Conservation (phyloP, 768 basidiomycete species). For the Myochromella boudieri region DNA sequence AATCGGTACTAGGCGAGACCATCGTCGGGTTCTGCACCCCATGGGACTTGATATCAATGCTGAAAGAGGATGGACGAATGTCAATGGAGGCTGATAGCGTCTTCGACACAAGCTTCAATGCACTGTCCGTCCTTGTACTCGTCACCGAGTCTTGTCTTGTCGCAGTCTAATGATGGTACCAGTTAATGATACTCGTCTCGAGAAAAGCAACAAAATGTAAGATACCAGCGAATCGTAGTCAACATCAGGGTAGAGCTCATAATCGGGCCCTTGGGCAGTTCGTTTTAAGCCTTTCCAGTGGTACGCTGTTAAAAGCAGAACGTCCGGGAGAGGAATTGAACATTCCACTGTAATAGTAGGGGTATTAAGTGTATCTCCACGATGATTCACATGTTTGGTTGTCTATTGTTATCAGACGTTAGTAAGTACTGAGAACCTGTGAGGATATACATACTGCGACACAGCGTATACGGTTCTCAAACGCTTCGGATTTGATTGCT, state of each 20-base stretch:
- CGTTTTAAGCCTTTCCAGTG: conserved; percentile 27
- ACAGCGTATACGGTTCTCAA: conserved; percentile 24
- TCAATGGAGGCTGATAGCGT: conserved; percentile 27
- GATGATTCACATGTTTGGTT: conserved; percentile 28
- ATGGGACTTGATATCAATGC: conserved; percentile 26
- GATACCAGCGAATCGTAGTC: conserved; percentile 19
- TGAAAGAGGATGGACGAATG: conserved; percentile 26
- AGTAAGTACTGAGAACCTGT: neutral
- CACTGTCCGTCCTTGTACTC: conserved; percentile 20
- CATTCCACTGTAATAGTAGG: conserved; percentile 33
- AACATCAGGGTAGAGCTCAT: conserved; percentile 30
- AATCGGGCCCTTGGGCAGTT: conserved; percentile 22
- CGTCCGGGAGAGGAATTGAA: conserved; percentile 27
- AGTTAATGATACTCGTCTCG: neutral
- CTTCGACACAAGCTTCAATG: conserved; percentile 22
- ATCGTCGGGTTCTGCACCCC: conserved; percentile 21
- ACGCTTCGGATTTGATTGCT: conserved; percentile 23
- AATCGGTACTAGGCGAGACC: conserved; percentile 18
- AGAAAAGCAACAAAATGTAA: neutral
- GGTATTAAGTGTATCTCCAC: conserved; percentile 32
- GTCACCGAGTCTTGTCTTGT: conserved; percentile 17
- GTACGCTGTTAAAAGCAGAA: conserved; percentile 31
- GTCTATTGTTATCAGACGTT: conserved; percentile 15
- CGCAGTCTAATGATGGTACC: conserved; percentile 3
- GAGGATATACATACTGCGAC: conserved; percentile 22